A percentile compares a stretch with the other conserved stretches of the same genome.
phyloP scores from a whole-genome alignment of 495 filamentous ascomycete genomes.

The Lophium mytilinum region DNA sequence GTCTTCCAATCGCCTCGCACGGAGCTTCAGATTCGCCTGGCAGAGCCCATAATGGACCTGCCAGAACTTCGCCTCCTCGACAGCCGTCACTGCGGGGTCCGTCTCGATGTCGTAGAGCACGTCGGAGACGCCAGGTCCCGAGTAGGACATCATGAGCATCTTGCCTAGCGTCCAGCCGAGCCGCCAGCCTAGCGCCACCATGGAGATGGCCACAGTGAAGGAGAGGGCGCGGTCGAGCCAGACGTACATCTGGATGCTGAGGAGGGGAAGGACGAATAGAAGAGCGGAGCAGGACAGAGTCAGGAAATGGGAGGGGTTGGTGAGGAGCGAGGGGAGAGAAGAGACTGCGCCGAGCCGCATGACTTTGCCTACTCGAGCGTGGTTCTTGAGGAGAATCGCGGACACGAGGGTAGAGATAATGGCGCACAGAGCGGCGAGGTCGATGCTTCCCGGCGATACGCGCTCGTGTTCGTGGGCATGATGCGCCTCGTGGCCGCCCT shows the following conservation, averaged over 20 bases:
- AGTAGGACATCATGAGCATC: conserved; percentile 93
- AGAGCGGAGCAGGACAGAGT: conserved; percentile 77
- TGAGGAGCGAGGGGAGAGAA: conserved; percentile 68
- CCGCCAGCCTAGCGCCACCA: conserved; percentile 77
- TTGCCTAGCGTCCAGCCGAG: conserved; percentile 77
- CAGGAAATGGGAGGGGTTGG: conserved; percentile 89
- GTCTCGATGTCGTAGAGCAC: conserved; percentile 77
- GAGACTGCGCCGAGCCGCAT: conserved; percentile 77
- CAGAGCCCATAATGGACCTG: conserved; percentile 96
- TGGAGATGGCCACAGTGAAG: conserved; percentile 65
- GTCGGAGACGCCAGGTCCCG: conserved; percentile 55
- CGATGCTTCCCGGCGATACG: conserved; percentile 65
- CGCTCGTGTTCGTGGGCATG: conserved; percentile 59
- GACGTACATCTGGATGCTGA: conserved; percentile 63
- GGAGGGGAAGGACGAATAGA: conserved; percentile 74
- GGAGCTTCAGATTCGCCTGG: conserved; percentile 87
- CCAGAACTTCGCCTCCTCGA: conserved; percentile 93
- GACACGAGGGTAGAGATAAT: conserved; percentile 81
- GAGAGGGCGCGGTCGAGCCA: conserved; percentile 80
- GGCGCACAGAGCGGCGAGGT: conserved; percentile 76
- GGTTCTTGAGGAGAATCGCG: conserved; percentile 81
- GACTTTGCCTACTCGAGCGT: conserved; percentile 81
- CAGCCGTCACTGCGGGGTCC: conserved; percentile 61
- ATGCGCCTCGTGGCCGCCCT: conserved; percentile 57
- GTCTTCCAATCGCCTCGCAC: conserved; percentile 57